Evolutionary conservation across 805 yeast species (phyloP).

Genomic region (Candida orba): DNA sequence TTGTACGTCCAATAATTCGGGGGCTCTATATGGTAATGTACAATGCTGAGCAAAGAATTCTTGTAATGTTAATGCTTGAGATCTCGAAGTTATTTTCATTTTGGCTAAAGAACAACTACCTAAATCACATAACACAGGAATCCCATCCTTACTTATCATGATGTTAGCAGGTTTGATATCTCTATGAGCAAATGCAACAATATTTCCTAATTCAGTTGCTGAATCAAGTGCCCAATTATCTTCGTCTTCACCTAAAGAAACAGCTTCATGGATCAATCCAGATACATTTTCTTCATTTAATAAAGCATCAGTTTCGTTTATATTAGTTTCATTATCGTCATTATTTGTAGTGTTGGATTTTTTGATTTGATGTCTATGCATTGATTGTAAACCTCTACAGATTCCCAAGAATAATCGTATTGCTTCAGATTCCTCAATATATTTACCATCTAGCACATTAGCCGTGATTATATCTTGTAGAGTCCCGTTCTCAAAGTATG

Average conservation of each 20-base stretch:
- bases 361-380: slow-evolving; percentile 42
- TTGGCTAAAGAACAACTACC: slow-evolving; percentile 73
- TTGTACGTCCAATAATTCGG: slow-evolving; percentile 76
- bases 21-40: slow-evolving; percentile 83
- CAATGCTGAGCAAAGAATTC: slow-evolving; percentile 82
- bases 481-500: slow-evolving; percentile 67
- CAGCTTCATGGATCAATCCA: slow-evolving; percentile 26
- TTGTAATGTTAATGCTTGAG: slow-evolving; percentile 67
- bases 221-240: slow-evolving; percentile 2
- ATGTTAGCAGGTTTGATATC: slow-evolving; percentile 88
- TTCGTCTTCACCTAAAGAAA: slow-evolving; percentile 13
- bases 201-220: slow-evolving; percentile 45
- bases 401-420: slow-evolving; percentile 57
- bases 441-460: slow-evolving; percentile 46
- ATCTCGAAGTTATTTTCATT: slow-evolving; percentile 45
- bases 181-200: slow-evolving; percentile 72
- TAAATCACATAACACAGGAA: slow-evolving; percentile 76
- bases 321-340: slow-evolving; percentile 15
- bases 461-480: slow-evolving; percentile 74
- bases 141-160: slow-evolving; percentile 66
- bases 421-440: slow-evolving; percentile 57
- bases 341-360: slow-evolving; percentile 3
- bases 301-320: slow-evolving; percentile 10
- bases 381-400: slow-evolving; percentile 64
- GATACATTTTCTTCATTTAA: slow-evolving; percentile 22